Conservation (phyloP, 805 yeast genomes). For the Wickerhamiella sorbophila region DNA sequence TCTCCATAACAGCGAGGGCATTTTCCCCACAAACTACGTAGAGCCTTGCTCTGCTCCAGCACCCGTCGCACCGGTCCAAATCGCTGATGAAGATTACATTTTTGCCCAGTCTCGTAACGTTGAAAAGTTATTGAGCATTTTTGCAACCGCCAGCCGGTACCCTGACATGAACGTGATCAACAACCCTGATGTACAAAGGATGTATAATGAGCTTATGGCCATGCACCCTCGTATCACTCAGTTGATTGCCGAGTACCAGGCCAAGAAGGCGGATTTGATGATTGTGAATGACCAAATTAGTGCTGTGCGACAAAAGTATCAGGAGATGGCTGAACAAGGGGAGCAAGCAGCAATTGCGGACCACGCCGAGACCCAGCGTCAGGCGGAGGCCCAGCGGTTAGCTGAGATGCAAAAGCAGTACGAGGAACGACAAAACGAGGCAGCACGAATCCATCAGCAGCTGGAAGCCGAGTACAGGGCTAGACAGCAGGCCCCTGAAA, state of each 20-base stretch:
- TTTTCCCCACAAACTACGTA: conserved; percentile 87
- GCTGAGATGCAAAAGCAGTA: not conserved
- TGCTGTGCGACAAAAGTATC: conserved; percentile 54
- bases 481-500: not conserved
- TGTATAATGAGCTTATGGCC: conserved; percentile 60
- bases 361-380: not conserved
- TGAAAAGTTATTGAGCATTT: conserved; percentile 50
- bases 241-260: conserved; percentile 62
- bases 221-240: conserved; percentile 62
- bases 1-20: conserved; percentile 64
- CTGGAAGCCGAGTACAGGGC: not conserved
- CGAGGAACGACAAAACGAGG: not conserved
- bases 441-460: not conserved
- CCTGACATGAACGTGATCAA: conserved; percentile 29
- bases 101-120: conserved; percentile 44
- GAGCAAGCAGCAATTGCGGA: conserved; percentile 14
- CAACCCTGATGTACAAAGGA: conserved; percentile 52
- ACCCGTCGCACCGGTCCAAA: conserved; percentile 3
- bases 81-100: conserved; percentile 37
- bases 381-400: not conserved
- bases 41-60: not conserved
- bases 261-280: conserved; percentile 62
- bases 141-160: conserved; percentile 28
- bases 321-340: conserved; percentile 47
- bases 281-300: conserved; percentile 57